Percentiles rank a stretch among this genome's conserved stretches.
Conservation (phyloP, 495 filamentous ascomycete species). For the Penicillium longicatenatum region DNA sequence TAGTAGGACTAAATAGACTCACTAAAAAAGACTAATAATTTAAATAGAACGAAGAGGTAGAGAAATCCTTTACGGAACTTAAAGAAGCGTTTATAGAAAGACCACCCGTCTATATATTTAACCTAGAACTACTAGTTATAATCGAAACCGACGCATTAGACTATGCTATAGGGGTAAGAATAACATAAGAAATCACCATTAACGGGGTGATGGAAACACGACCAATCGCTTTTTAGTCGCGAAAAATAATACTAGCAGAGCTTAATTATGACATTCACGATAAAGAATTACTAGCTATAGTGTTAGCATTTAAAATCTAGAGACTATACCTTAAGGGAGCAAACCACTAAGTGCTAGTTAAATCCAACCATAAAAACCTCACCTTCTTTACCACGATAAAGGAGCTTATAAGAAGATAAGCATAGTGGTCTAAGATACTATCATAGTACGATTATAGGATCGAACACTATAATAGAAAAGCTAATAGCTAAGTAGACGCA, state of each 20-base stretch:
- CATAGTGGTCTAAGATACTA: conserved; percentile 15
- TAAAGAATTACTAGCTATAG: conserved; percentile 31
- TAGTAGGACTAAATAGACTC: conserved; percentile 6
- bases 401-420: conserved; percentile 18
- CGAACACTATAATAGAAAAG: conserved; percentile 17
- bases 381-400: conserved; percentile 22
- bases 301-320: conserved; percentile 30
- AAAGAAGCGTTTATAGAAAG: conserved; percentile 6
- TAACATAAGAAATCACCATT: background rate
- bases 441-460: conserved; percentile 18
- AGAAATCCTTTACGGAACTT: conserved; percentile 14
- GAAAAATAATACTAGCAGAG: conserved; percentile 27
- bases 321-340: conserved; percentile 23
- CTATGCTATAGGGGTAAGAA: conserved; percentile 13
- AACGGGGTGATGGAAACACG: too few relatives aligned
- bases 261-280: conserved; percentile 38
- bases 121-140: conserved; percentile 7
- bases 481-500: conserved; percentile 12
- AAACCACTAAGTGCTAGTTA: conserved; percentile 13
- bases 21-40: conserved; percentile 13
- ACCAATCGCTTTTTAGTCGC: background rate
- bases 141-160: conserved; percentile 24
- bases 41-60: conserved; percentile 4
- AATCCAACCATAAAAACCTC: conserved; percentile 23
- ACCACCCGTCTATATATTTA: conserved; percentile 8